A percentile compares a stretch with the other conserved stretches of the same genome.
Evolutionary conservation across 2,329 filamentous ascomycete genomes (phyloP).

Genomic region (Colletotrichum sp.): DNA sequence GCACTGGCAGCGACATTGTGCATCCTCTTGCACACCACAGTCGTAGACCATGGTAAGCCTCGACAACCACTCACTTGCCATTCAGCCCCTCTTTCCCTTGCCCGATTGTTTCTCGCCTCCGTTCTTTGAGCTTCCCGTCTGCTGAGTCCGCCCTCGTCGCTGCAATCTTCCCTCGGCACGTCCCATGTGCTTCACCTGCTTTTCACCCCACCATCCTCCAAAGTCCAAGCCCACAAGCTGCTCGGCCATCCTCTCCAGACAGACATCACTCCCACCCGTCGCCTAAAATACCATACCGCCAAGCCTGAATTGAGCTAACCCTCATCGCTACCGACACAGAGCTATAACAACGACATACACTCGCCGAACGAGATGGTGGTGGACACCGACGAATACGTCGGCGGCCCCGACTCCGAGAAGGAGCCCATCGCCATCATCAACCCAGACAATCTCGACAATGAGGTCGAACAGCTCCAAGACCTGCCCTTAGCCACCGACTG

Average conservation of each 20-base stretch:
- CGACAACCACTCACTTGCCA: background rate
- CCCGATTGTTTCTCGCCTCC: background rate
- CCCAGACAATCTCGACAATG: slow-evolving; percentile 55
- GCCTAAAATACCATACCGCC: background rate
- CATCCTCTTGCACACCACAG: slow-evolving; percentile 6
- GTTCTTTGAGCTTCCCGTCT: background rate
- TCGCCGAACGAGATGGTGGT: slow-evolving; percentile 64
- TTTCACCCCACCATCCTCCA: slow-evolving; percentile 14
- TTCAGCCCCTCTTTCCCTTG: background rate
- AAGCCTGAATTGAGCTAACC: background rate
- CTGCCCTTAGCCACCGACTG: slow-evolving; percentile 58
- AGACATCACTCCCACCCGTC: background rate
- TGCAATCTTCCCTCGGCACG: background rate
- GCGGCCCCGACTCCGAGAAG: slow-evolving; percentile 53
- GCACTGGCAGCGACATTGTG: slow-evolving; percentile 1
- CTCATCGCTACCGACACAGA: slow-evolving; percentile 34
- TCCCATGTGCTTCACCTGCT: background rate
- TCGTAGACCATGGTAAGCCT: slow-evolving; percentile 18
- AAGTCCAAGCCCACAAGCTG: background rate
- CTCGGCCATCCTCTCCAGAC: background rate
- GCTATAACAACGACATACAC: slow-evolving; percentile 55
- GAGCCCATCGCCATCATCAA: slow-evolving; percentile 60
- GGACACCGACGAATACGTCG: slow-evolving; percentile 60
- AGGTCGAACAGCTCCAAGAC: slow-evolving; percentile 52
- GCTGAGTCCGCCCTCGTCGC: background rate